Conservation (phyloP, 2,329 filamentous ascomycete species). For the Colletotrichum sansevieriae region DNA sequence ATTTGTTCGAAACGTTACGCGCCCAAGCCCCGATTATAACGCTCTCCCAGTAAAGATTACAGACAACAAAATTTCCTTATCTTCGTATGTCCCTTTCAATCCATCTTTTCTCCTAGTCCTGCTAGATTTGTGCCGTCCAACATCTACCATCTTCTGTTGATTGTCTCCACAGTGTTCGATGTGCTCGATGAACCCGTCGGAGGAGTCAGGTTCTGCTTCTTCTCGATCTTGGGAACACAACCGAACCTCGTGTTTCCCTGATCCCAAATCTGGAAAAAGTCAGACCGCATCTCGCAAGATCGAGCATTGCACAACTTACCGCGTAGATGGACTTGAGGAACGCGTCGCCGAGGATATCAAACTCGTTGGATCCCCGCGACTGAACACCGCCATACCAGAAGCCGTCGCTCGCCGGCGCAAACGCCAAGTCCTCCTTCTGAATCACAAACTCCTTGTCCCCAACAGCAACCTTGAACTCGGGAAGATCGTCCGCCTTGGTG, state of each 20-base stretch:
- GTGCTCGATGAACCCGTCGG: background rate
- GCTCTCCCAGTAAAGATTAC: background rate
- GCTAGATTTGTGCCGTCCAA: background rate
- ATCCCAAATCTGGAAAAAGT: constrained; percentile 34
- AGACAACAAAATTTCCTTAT: background rate
- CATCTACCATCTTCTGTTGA: constrained; percentile 1
- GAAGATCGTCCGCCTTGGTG: constrained; percentile 48
- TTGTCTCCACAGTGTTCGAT: background rate
- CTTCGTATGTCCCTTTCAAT: too few relatives aligned
- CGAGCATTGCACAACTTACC: constrained; percentile 10
- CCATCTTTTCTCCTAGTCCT: background rate
- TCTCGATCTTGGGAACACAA: constrained; percentile 36
- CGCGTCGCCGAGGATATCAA: constrained; percentile 35
- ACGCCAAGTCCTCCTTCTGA: constrained; percentile 36
- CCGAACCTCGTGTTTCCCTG: constrained; percentile 37
- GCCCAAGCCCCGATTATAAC: background rate
- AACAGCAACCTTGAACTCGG: constrained; percentile 66
- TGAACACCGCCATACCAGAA: constrained; percentile 39
- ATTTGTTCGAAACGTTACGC: background rate
- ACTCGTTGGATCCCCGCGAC: constrained; percentile 34
- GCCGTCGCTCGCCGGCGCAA: constrained; percentile 28
- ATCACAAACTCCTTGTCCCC: constrained; percentile 61
- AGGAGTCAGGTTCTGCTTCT: constrained; percentile 27
- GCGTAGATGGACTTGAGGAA: constrained; percentile 39
- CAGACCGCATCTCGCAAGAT: constrained; percentile 1